Conservation (phyloP, 2,329 filamentous ascomycete genomes). For the Aspergillus sp. region DNA sequence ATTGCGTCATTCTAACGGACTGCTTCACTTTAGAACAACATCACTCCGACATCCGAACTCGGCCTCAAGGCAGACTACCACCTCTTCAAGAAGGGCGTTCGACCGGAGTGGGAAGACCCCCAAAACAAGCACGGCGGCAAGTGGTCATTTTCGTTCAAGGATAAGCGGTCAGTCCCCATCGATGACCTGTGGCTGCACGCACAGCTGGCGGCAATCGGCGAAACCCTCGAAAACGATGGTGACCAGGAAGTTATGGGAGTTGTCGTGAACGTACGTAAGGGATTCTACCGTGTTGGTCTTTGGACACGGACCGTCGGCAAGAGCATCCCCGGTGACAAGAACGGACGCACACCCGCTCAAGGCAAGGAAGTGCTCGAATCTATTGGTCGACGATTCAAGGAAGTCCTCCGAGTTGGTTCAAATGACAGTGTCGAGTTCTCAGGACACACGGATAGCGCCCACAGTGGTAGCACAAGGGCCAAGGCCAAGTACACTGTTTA, state of each 20-base stretch:
- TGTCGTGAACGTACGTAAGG: conserved; percentile 97
- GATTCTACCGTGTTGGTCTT: conserved; percentile 94
- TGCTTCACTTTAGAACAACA: conserved; percentile 79
- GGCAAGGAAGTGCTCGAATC: conserved; percentile 78
- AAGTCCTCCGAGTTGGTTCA: conserved; percentile 75
- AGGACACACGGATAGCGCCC: conserved; percentile 90
- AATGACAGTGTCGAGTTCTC: conserved; percentile 88
- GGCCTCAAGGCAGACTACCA: conserved; percentile 99
- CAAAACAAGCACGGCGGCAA: conserved; percentile 99
- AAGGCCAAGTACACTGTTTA: conserved; percentile 92
- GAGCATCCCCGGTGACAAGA: conserved; percentile 72
- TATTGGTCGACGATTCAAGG: conserved; percentile 91
- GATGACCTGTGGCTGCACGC: conserved; percentile 96
- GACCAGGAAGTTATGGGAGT: conserved; percentile 99
- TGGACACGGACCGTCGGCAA: conserved; percentile 96
- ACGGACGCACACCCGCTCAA: conserved; percentile 74
- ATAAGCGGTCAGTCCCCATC: conserved; percentile 87
- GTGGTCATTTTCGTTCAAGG: conserved; percentile 98
- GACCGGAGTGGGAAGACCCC: conserved; percentile 96
- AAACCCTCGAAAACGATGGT: conserved; percentile 89
- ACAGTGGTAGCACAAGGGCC: conserved; percentile 88
- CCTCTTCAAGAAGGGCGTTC: conserved; percentile 95
- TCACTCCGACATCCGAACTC: conserved; percentile 91
- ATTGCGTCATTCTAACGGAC: conserved; percentile 8
- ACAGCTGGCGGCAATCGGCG: conserved; percentile 94